Conservation (phyloP, 2,329 filamentous ascomycete species). For the Alternaria rosae region DNA sequence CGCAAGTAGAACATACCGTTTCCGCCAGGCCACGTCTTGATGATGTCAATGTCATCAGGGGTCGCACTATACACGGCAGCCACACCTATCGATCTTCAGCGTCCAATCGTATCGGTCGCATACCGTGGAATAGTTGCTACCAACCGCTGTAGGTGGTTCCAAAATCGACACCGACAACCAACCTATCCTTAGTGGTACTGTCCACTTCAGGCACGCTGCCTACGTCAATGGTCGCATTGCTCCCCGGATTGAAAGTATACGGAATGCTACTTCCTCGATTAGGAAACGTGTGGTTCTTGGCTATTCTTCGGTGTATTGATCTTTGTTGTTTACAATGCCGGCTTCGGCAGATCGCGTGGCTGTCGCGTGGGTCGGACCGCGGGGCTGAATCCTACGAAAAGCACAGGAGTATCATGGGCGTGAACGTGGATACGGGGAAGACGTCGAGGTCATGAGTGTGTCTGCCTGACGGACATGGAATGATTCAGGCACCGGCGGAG, state of each 20-base stretch:
- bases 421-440: constrained; percentile 7
- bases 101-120: background rate
- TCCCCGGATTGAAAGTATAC: constrained; percentile 40
- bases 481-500: constrained; percentile 33
- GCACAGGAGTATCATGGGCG: constrained; percentile 8
- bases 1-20: constrained; percentile 61
- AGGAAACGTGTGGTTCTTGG: constrained; percentile 33
- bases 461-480: constrained; percentile 42
- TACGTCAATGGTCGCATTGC: constrained; percentile 32
- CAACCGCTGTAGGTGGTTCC: constrained; percentile 82
- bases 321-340: constrained; percentile 6
- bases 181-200: constrained; percentile 60
- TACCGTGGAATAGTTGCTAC: constrained; percentile 4
- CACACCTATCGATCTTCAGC: constrained; percentile 58
- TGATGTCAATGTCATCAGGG: constrained; percentile 81
- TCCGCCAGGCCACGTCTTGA: constrained; percentile 81
- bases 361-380: constrained; percentile 24
- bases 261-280: constrained; percentile 41
- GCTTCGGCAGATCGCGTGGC: constrained; percentile 5
- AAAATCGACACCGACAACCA: constrained; percentile 83
- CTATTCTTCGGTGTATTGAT: constrained; percentile 4
- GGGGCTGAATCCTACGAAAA: constrained; percentile 19
- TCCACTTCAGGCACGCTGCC: constrained; percentile 18
- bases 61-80: constrained; percentile 77
- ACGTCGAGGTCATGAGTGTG: constrained; percentile 37